These are phyloP conservation scores for Neocucurbitaria cava DNA, from an alignment of 2,329 filamentous ascomycete genomes.

Conservation along the genomic window DNA sequence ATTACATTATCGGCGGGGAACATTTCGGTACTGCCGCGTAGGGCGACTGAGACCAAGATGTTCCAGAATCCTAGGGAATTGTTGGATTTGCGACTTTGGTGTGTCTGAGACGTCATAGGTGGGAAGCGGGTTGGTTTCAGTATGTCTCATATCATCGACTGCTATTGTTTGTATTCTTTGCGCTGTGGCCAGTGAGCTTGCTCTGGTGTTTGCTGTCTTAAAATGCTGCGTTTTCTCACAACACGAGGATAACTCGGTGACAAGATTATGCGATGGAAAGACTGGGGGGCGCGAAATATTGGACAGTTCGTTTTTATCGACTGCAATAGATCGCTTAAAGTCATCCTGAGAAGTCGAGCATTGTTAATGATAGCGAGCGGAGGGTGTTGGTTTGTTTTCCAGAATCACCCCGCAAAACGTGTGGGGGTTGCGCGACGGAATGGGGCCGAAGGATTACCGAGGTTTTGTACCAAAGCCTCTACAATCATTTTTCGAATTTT, in stretches of 20 bases:
- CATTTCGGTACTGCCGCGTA: neutral
- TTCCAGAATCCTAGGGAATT: neutral
- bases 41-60: neutral
- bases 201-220: neutral
- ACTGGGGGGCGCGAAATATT: neutral
- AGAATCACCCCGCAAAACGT: constrained; percentile 3
- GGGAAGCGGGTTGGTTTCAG: neutral
- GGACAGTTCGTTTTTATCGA: neutral
- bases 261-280: neutral
- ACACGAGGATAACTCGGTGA: neutral
- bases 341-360: no score
- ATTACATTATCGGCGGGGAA: neutral
- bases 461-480: neutral
- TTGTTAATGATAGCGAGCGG: no score
- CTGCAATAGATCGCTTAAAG: neutral
- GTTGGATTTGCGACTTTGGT: neutral
- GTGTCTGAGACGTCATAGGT: neutral
- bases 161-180: neutral
- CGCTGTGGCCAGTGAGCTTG: neutral
- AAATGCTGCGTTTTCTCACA: neutral
- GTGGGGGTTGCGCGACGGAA: no score
- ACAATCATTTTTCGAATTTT: no score
- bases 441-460: neutral
- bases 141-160: neutral
- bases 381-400: neutral